A percentile compares a stretch with the other conserved stretches of the same genome.
These are phyloP conservation scores for Ampelomyces quisqualis DNA, from an alignment of 2,329 filamentous ascomycete genomes.

Conservation along the genomic window DNA sequence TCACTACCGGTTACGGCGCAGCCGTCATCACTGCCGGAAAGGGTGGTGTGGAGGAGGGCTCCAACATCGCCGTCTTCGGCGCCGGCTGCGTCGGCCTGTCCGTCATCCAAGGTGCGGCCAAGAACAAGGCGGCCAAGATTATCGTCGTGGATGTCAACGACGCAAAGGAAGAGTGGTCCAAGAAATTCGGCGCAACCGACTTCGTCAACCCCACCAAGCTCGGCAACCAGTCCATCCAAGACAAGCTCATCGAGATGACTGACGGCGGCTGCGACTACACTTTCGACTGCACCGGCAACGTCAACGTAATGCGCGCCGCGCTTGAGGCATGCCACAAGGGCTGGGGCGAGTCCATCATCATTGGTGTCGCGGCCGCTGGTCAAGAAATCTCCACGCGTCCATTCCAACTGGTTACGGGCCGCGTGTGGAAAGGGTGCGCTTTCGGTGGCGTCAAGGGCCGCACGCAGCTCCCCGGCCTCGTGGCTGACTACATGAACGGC, in stretches of 20 bases:
- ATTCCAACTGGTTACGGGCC: constrained; percentile 97
- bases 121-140: constrained; percentile 76
- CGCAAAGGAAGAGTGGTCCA: constrained; percentile 84
- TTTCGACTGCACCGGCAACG: constrained; percentile 98
- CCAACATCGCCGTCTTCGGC: constrained; percentile 88
- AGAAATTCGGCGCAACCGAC: constrained; percentile 93
- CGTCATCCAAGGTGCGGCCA: constrained; percentile 89
- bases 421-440: constrained; percentile 96
- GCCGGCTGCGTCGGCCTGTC: constrained; percentile 94
- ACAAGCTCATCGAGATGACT: constrained; percentile 94
- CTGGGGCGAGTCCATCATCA: constrained; percentile 97
- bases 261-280: constrained; percentile 98
- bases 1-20: constrained; percentile 97
- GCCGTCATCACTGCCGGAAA: constrained; percentile 84
- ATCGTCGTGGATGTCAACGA: constrained; percentile 83
- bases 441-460: constrained; percentile 99
- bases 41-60: constrained; percentile 73
- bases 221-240: constrained; percentile 73
- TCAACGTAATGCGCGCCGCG: constrained; percentile 90
- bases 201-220: constrained; percentile 86
- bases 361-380: constrained; percentile 92
- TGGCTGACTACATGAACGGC: constrained; percentile 84
- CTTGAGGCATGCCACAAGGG: constrained; percentile 99
- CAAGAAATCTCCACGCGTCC: constrained; percentile 94
- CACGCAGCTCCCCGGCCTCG: constrained; percentile 82